Base-by-base conservation (phyloP, 2,329 filamentous ascomycete species). In the Calonectria pseudoreteaudii region DNA sequence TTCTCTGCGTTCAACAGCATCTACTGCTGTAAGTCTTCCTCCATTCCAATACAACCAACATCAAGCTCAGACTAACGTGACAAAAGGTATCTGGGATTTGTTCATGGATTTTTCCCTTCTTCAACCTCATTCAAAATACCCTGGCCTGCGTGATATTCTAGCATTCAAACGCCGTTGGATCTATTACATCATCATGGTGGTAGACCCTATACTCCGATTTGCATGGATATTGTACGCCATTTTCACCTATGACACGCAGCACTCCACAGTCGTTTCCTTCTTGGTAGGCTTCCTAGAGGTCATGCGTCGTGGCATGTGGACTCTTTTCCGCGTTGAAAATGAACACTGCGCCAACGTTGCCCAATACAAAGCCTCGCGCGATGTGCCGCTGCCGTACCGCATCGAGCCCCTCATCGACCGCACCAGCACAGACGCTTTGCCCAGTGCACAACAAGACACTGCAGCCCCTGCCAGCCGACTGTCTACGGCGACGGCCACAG, bases 71-170 rank as follows among this genome's bases (percentile, higher is more conserved):
- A 38, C 47, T 78, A 23, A 76, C 69, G 5, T 6, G n/a, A 0
- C 11, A 5, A 69, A 68, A 93, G 91, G 93, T 13, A 90, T 98
- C 52, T 99, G 97, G 97, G 97, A 99, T 82, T 86, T 99, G 2
- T 92, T 95, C 76, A 98, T 98, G 94, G 97, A 99, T 84, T 98
- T 97, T 90, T 97, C 94, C 72, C 88, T 98, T n/a, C 90, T 96
- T 4, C 95, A 98, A 79, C 89, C 93, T 0, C 91, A 93, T 70
- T 91, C 94, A 0, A 90, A 91, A 14, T 88, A 94, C 77, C 90
- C 87, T 2, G 88, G 93, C 64, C 90, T 98, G 14, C 93, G 97
- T 9, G 91, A 96, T 72, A 93, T 94, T 11, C 89, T 97, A 0
- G 95, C 93, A 0, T 94, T 97, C 80, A 96, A 96, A 81, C 88